Evolutionary conservation across 2,329 filamentous ascomycete genomes (phyloP), one percentile per base, ranked within the genome.

Genomic region (Pseudogymnoascus sp.): DNA sequence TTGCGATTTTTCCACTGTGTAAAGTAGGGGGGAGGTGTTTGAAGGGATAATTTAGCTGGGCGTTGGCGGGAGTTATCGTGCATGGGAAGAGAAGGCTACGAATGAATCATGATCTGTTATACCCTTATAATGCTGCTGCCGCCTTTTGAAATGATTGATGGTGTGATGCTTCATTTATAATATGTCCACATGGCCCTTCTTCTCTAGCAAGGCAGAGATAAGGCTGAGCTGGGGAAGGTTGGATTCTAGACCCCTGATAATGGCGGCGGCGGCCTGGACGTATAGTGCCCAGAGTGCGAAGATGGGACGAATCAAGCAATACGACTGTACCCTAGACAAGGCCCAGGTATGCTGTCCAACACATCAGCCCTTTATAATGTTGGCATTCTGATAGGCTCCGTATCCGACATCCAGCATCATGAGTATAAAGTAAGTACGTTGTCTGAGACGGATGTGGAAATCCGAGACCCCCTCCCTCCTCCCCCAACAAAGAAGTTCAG

Each of bases 21-120:
- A 38, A 38, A 38, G 35, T 33, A 38, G 55, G 55, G 33, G 16
- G 52, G 33, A 4, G 52, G 52, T 14, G 28, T 49, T 49, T 49
- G 43, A 49, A 49, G 43, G 38, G 43, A 49, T 49, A 49, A 49
- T 49, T 49, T 49, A 49, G 43, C 43, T 49, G 43, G 43, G 43
- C 43, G 43, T 49, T 49, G 43, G 43, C 21, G 43, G 43, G 43
- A 49, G 43, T 40, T 49, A 49, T 49, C 43, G 43, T 49, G 43
- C 43, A 49, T 25, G 43, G 43, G 43, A 49, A 49, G 43, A 49
- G 43, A 49, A 49, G 43, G 43, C 43, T 49, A 49, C 43, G 43
- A 49, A 49, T 49, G 43, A 49, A 49, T 49, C 43, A 49, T 49
- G 43, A 49, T 49, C 21, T 49, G 21, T 49, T 49, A 49, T 49